A percentile compares a stretch with the other conserved stretches of the same genome.
Evolutionary conservation across 169 alveolate species (phyloP).

Genomic region (Cryptosporidium ubiquitum): DNA sequence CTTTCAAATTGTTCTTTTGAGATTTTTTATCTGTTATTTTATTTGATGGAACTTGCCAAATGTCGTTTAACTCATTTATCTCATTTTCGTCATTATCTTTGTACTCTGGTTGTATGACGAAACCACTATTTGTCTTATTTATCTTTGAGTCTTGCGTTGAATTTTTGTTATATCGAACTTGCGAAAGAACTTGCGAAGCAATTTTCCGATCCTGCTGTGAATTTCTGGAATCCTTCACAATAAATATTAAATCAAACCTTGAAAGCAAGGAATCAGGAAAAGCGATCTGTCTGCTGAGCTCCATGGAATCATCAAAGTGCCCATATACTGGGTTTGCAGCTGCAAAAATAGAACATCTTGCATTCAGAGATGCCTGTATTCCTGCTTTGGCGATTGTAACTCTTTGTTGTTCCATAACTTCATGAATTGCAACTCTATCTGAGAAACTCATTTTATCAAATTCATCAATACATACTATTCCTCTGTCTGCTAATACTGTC

Average conservation of each 20-base stretch:
- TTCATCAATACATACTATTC: slow-evolving; percentile 98
- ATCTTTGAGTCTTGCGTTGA: background rate
- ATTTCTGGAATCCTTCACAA: slow-evolving; percentile 80
- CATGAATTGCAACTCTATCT: slow-evolving; percentile 99
- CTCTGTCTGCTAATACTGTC: slow-evolving; percentile 98
- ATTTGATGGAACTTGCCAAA: slow-evolving; percentile 72
- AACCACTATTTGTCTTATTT: background rate
- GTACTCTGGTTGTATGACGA: slow-evolving; percentile 67
- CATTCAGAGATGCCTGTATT: slow-evolving; percentile 97
- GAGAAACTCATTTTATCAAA: slow-evolving; percentile 97
- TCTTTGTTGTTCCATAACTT: slow-evolving; percentile 99
- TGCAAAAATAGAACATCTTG: slow-evolving; percentile 97
- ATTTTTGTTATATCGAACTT: slow-evolving; percentile 41
- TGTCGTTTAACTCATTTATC: slow-evolving; percentile 67
- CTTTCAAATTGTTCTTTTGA: slow-evolving; percentile 18
- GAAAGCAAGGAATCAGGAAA: slow-evolving; percentile 97
- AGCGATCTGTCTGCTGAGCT: slow-evolving; percentile 92
- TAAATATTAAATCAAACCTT: slow-evolving; percentile 94
- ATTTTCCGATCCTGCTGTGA: slow-evolving; percentile 65
- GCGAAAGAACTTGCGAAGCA: slow-evolving; percentile 66
- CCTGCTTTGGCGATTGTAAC: slow-evolving; percentile 99
- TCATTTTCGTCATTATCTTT: slow-evolving; percentile 20
- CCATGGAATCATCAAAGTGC: slow-evolving; percentile 91
- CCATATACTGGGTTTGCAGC: slow-evolving; percentile 99
- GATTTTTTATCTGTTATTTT: background rate